Evolutionary conservation across 345 rosid species (phyloP).

Genomic region (Raphanus sativus): DNA sequence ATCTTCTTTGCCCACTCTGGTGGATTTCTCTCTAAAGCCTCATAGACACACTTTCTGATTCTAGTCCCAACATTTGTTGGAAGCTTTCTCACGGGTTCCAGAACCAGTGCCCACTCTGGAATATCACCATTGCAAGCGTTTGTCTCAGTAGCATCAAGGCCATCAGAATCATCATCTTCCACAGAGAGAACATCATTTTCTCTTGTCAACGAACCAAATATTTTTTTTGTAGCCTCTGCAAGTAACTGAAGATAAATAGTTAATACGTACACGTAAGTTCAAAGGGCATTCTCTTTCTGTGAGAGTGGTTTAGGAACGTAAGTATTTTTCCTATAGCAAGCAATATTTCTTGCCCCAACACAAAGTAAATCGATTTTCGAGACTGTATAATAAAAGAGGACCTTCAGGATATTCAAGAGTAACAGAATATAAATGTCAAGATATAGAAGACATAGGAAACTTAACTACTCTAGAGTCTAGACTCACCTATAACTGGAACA

Average conservation of each 20-base stretch:
- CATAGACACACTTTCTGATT: slow-evolving; percentile 88
- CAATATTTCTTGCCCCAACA: slow-evolving; percentile 1
- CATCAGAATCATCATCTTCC: slow-evolving; percentile 67
- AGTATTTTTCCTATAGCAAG: not conserved
- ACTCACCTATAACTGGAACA: slow-evolving; percentile 7
- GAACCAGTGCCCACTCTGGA: slow-evolving; percentile 84
- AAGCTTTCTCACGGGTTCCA: slow-evolving; percentile 89
- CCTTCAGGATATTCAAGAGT: not conserved
- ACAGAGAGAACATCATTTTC: slow-evolving; percentile 58
- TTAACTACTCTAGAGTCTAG: not conserved
- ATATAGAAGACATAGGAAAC: not conserved
- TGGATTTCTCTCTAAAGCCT: slow-evolving; percentile 72
- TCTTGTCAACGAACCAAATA: slow-evolving; percentile 60
- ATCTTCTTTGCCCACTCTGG: slow-evolving; percentile 92
- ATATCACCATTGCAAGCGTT: slow-evolving; percentile 51
- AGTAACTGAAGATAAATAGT: slow-evolving; percentile 73
- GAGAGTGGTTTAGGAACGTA: not conserved
- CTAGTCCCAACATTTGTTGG: slow-evolving; percentile 99
- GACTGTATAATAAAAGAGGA: slow-evolving; percentile 4
- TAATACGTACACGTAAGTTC: slow-evolving; percentile 18
- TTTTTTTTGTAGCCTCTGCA: slow-evolving; percentile 85
- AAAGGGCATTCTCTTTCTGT: slow-evolving; percentile 3
- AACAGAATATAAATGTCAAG: slow-evolving; percentile 2
- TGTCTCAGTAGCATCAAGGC: slow-evolving; percentile 51
- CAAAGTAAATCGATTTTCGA: slow-evolving; percentile 10